Evolutionary conservation across 495 filamentous ascomycete species (phyloP), one percentile per base, ranked within the genome.

Genomic region (Penicillium cataractarum): DNA sequence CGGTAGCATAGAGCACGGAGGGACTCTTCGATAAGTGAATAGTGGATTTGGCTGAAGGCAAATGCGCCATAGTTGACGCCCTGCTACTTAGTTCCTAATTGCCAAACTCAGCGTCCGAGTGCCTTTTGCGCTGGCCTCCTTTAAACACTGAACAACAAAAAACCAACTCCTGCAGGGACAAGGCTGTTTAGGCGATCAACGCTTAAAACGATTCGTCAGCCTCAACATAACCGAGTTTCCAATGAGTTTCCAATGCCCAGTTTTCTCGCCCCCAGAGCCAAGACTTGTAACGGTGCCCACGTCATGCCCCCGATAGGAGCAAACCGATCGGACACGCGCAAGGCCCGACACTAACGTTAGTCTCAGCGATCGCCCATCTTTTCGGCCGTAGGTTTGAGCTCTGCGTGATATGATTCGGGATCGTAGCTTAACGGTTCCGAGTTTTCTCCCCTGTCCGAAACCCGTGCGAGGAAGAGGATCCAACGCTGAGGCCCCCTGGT

Each of bases 361-460:
- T 55, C 26, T 51, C 52, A 60, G 56, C 42, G 63, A 68, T 69
- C 66, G 60, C 44, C 63, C 13, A 42, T 15, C 19, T 56, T 66
- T 66, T 72, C 70, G 70, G 70, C 70, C 70, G 70, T 63, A 66
- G 58, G 48, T 2, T 40, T 10, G 17, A 21, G 27, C 56, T 53
- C 61, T 61, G 37, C 19, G 64, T 52, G 4, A 17, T 63, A 19
- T 72, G 67, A 67, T 71, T 71, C 67, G 67, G 63, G 67, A 68
- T 69, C 44, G 48, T 33, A 60, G 53, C 37, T 24, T 46, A 33
- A 71, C 68, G 63, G 63, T 58, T 63, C 70, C 70, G 70, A 73
- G 68, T 71, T 73, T 73, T 71, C 65, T 71, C 68, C 65, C 55
- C 65, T 19, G 8, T 62, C 65, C 65, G 64, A 64, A 58, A 65